A percentile compares a stretch with the other conserved stretches of the same genome.
These are phyloP conservation scores for Colletotrichum sp. DNA, from an alignment of 2,329 filamentous ascomycete genomes.

Conservation along the genomic window DNA sequence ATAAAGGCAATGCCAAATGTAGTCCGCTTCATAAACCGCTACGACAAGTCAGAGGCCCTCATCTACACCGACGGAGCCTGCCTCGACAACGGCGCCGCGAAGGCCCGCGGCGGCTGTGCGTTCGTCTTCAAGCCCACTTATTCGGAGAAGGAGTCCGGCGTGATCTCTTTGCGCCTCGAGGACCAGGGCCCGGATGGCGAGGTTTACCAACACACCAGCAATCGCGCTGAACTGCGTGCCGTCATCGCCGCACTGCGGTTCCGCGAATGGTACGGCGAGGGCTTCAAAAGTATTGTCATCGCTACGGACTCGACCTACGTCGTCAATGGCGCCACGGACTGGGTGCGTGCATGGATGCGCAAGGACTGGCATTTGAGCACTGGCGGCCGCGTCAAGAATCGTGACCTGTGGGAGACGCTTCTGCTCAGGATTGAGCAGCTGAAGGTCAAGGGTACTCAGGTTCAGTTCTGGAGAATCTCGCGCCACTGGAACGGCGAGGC, in stretches of 20 bases:
- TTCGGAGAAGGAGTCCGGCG: slow-evolving; percentile 4
- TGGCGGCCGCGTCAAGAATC: slow-evolving; percentile 48
- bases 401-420: slow-evolving; percentile 57
- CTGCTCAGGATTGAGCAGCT: slow-evolving; percentile 42
- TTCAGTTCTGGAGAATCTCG: slow-evolving; percentile 52
- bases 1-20: background rate
- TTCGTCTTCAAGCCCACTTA: slow-evolving; percentile 31
- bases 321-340: slow-evolving; percentile 47
- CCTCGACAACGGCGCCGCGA: slow-evolving; percentile 41
- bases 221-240: slow-evolving; percentile 61
- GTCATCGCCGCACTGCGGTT: slow-evolving; percentile 54
- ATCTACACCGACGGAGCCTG: slow-evolving; percentile 54
- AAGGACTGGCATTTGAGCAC: slow-evolving; percentile 48
- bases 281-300: slow-evolving; percentile 48
- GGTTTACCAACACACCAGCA: slow-evolving; percentile 46
- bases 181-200: slow-evolving; percentile 45
- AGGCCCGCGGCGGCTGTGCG: slow-evolving; percentile 45
- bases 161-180: slow-evolving; percentile 43
- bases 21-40: slow-evolving; percentile 34
- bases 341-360: slow-evolving; percentile 45
- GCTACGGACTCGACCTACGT: slow-evolving; percentile 61
- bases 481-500: slow-evolving; percentile 46
- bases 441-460: background rate
- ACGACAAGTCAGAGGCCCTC: slow-evolving; percentile 36
- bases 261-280: slow-evolving; percentile 47